Conservation (phyloP, 2,329 filamentous ascomycete species). For the Furcasterigmium sp. region DNA sequence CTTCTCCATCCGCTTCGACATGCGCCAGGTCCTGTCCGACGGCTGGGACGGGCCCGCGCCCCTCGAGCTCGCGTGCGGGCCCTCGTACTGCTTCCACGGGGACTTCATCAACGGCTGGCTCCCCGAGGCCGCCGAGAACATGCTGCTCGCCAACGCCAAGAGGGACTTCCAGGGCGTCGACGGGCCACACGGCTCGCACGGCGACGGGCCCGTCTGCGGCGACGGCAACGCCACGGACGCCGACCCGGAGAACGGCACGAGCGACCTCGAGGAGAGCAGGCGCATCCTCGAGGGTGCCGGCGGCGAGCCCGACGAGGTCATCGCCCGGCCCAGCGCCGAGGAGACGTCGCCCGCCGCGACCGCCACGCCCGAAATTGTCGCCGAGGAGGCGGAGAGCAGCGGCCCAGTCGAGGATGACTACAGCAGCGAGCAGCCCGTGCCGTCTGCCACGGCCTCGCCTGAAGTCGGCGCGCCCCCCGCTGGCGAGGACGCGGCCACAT, state of each 20-base stretch:
- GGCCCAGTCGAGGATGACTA: too few relatives aligned
- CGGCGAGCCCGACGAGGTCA: not conserved
- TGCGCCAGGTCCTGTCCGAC: slow-evolving; percentile 30
- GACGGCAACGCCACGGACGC: slow-evolving; percentile 26
- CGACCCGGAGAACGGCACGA: slow-evolving; percentile 28
- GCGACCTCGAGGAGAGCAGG: slow-evolving; percentile 24
- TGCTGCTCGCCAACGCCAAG: slow-evolving; percentile 27
- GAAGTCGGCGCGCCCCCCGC: too few relatives aligned
- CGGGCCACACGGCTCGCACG: slow-evolving; percentile 24
- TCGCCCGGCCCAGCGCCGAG: not conserved
- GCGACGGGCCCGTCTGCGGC: slow-evolving; percentile 13
- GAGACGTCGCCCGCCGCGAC: not conserved
- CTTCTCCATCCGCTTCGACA: slow-evolving; percentile 39
- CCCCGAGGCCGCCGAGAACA: slow-evolving; percentile 30
- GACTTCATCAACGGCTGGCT: slow-evolving; percentile 42
- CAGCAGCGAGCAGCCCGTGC: too few relatives aligned
- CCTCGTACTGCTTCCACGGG: slow-evolving; percentile 33
- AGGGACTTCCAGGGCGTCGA: slow-evolving; percentile 15
- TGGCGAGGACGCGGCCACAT: too few relatives aligned
- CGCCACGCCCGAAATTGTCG: not conserved
- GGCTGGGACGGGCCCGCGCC: slow-evolving; percentile 41
- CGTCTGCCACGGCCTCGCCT: too few relatives aligned
- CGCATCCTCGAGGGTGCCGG: slow-evolving; percentile 4
- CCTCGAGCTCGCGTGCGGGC: slow-evolving; percentile 34
- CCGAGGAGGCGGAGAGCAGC: not conserved